Evolutionary conservation across 177 flowering plant species (phyloP).

Genomic region (Tripterygium wilfordii): DNA sequence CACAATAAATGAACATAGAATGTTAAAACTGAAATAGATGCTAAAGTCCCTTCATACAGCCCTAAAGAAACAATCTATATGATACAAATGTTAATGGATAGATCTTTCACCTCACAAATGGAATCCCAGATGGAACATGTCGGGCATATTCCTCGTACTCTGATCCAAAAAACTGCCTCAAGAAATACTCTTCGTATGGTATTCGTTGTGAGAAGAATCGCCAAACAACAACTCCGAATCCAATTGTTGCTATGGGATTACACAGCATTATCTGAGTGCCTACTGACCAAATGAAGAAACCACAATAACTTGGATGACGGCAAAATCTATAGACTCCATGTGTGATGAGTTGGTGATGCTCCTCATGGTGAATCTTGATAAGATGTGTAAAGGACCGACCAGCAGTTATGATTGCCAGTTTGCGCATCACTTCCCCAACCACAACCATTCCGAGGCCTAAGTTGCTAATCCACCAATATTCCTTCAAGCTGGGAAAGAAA

Average conservation of each 20-base stretch:
- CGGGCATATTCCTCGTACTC: conserved; percentile 64
- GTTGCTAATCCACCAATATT: conserved; percentile 71
- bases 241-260: conserved; percentile 70
- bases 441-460: conserved; percentile 66
- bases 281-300: no score
- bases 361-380: conserved; percentile 51
- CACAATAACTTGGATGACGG: no score
- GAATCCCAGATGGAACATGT: conserved; percentile 76
- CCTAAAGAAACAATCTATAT: no score
- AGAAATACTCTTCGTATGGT: conserved; percentile 84
- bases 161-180: conserved; percentile 80
- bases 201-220: conserved; percentile 63
- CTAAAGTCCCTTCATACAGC: no score
- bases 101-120: conserved; percentile 77
- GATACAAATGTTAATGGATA: no score
- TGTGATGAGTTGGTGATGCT: conserved; percentile 63
- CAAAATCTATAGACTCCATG: conserved; percentile 63
- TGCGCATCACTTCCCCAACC: conserved; percentile 77
- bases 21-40: no score
- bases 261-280: conserved; percentile 87
- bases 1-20: no score
- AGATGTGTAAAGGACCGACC: conserved; percentile 80
- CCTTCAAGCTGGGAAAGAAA: conserved; percentile 66
- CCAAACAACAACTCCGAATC: conserved; percentile 68
- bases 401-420: conserved; percentile 77